Percentiles rank a stretch among this genome's conserved stretches.
phyloP scores from a whole-genome alignment of 306 rosid species.

The Glycine tomentella region DNA sequence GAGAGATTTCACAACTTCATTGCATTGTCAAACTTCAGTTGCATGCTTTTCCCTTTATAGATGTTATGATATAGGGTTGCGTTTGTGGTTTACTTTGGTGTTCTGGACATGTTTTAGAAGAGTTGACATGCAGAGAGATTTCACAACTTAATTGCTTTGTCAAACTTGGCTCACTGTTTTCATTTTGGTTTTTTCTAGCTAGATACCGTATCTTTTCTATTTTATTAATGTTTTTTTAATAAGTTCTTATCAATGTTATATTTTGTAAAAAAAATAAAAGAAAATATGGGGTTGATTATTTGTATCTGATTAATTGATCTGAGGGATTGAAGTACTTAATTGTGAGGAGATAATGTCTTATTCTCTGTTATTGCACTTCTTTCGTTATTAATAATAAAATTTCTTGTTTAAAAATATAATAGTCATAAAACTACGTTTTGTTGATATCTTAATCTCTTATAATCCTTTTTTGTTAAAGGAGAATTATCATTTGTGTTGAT shows the following conservation, averaged over 20 bases:
- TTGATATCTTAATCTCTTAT: conserved; percentile 37
- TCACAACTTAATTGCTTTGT: too few species aligned
- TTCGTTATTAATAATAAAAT: background rate
- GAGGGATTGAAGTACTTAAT: conserved; percentile 26
- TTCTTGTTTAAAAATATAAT: background rate
- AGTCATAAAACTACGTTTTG: conserved; percentile 17
- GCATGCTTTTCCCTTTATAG: too few species aligned
- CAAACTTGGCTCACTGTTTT: background rate
- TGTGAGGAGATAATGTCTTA: conserved; percentile 28
- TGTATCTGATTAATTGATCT: conserved; percentile 1
- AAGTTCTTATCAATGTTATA: background rate
- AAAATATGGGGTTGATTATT: background rate
- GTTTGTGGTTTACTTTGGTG: too few species aligned
- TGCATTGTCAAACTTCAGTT: background rate
- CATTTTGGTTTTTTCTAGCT: background rate
- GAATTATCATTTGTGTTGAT: conserved; percentile 61
- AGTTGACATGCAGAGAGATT: too few species aligned
- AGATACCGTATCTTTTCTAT: conserved; percentile 2
- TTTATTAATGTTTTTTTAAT: too few species aligned
- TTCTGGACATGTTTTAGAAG: too few species aligned
- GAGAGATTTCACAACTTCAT: background rate
- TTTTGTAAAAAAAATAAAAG: background rate
- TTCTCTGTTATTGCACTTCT: background rate
- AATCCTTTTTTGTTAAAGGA: conserved; percentile 63
- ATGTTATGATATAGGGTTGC: too few species aligned